Conservation (phyloP, 371 early-diverging fungal genomes). For the Capillidium heterosporum region DNA sequence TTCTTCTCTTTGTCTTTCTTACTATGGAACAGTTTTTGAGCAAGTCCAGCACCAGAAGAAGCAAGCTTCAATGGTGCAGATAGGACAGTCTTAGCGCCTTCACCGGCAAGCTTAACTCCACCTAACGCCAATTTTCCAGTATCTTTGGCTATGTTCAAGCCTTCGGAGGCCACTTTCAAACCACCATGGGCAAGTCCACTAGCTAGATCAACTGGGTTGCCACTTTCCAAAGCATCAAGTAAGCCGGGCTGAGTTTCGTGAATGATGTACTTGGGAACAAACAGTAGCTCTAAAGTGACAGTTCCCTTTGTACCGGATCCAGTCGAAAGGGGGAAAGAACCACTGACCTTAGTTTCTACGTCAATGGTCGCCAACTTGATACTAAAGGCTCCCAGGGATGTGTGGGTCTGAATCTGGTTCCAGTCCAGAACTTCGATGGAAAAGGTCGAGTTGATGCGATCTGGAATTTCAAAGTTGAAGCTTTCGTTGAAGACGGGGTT, state of each 20-base stretch:
- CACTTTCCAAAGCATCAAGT: neutral
- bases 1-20: neutral
- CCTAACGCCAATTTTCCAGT: slow-evolving; percentile 11
- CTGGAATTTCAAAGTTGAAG: slow-evolving; percentile 46
- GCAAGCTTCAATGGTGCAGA: slow-evolving; percentile 1
- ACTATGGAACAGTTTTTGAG: neutral
- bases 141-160: slow-evolving; percentile 9
- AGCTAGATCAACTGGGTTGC: slow-evolving; percentile 4
- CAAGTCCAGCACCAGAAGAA: slow-evolving; percentile 3
- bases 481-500: slow-evolving; percentile 73
- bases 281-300: slow-evolving; percentile 6
- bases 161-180: slow-evolving; percentile 10
- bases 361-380: neutral
- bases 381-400: slow-evolving; percentile 18
- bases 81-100: slow-evolving; percentile 5
- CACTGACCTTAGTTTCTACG: neutral
- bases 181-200: slow-evolving; percentile 13
- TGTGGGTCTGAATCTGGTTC: slow-evolving; percentile 47
- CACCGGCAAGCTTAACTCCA: slow-evolving; percentile 7
- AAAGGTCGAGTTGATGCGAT: slow-evolving; percentile 10
- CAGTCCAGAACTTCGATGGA: slow-evolving; percentile 56
- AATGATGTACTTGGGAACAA: slow-evolving; percentile 6
- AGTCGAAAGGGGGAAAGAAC: neutral
- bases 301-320: slow-evolving; percentile 1
- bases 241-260: neutral